These are phyloP conservation scores for Epithele typhae DNA, from an alignment of 768 basidiomycete species.

Conservation along the genomic window DNA sequence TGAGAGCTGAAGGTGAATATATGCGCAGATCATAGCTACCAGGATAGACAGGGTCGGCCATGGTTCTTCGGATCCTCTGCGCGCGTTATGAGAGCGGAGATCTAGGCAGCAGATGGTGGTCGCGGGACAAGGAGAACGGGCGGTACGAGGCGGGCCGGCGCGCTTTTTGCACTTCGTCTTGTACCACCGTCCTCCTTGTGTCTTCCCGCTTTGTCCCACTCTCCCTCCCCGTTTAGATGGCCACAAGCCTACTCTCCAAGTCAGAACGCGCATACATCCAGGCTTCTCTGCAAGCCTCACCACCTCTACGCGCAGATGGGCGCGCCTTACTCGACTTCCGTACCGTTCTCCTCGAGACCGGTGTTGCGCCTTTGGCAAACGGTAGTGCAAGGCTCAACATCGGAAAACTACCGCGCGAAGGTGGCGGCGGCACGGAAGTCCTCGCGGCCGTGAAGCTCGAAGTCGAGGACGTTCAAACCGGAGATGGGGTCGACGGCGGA, in stretches of 20 bases:
- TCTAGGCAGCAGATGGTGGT: too few relatives aligned
- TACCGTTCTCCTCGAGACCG: conserved; percentile 68
- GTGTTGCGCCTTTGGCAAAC: conserved; percentile 75
- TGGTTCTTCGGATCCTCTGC: too few relatives aligned
- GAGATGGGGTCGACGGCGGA: conserved; percentile 51
- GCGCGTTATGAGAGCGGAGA: too few relatives aligned
- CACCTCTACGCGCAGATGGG: conserved; percentile 75
- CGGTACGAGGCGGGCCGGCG: too few relatives aligned
- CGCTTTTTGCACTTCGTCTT: too few relatives aligned
- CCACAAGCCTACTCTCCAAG: conserved; percentile 49
- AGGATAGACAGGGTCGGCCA: too few relatives aligned
- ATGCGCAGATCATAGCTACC: too few relatives aligned
- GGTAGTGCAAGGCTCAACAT: conserved; percentile 76
- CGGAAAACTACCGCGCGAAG: conserved; percentile 51
- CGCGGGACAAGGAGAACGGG: too few relatives aligned
- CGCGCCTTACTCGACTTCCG: conserved; percentile 65
- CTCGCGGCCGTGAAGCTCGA: conserved; percentile 78
- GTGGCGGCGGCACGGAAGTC: conserved; percentile 70
- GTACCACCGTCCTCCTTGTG: too few relatives aligned
- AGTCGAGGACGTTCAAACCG: conserved; percentile 52
- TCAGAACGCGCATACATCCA: conserved; percentile 77
- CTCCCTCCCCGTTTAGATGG: conserved; percentile 18
- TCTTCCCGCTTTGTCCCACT: too few relatives aligned
- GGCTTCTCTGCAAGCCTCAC: conserved; percentile 51
- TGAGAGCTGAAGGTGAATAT: too few relatives aligned